Percentiles rank a stretch among this genome's conserved stretches.
Evolutionary conservation across 2,329 filamentous ascomycete species (phyloP).

Genomic region (Talaromyces sp.): DNA sequence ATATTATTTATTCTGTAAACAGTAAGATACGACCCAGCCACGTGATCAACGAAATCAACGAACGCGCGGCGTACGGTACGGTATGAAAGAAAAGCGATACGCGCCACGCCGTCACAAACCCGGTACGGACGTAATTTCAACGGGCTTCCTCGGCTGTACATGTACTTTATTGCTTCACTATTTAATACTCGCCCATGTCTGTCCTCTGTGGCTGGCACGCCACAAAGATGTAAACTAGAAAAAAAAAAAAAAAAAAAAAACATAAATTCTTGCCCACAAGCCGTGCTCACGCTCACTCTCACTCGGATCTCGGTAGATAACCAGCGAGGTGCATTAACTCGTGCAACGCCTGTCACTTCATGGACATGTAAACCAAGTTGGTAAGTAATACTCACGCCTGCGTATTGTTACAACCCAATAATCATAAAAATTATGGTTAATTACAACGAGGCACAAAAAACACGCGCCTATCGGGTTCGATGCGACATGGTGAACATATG

Average conservation of each 20-base stretch:
- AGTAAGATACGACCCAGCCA: not conserved
- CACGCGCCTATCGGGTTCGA: not conserved
- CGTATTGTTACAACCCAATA: too few species aligned
- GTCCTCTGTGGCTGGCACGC: not conserved
- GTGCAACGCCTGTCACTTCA: not conserved
- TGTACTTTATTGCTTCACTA: not conserved
- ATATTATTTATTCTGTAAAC: not conserved
- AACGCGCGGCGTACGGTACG: not conserved
- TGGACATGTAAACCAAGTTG: too few species aligned
- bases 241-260: not conserved
- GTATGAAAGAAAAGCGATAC: not conserved
- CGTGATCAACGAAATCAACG: not conserved
- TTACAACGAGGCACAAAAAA: not conserved
- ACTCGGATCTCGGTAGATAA: not conserved
- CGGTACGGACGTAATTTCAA: not conserved
- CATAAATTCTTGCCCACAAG: not conserved
- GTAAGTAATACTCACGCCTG: too few species aligned
- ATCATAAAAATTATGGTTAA: not conserved
- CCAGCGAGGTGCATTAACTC: not conserved
- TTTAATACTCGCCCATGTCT: not conserved
- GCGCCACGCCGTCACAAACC: not conserved
- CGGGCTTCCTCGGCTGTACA: not conserved
- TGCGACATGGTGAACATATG: not conserved
- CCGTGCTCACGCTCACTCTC: not conserved
- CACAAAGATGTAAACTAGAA: not conserved